Conservation (phyloP, 495 filamentous ascomycete species). For the Aspergillus coremiiformis region DNA sequence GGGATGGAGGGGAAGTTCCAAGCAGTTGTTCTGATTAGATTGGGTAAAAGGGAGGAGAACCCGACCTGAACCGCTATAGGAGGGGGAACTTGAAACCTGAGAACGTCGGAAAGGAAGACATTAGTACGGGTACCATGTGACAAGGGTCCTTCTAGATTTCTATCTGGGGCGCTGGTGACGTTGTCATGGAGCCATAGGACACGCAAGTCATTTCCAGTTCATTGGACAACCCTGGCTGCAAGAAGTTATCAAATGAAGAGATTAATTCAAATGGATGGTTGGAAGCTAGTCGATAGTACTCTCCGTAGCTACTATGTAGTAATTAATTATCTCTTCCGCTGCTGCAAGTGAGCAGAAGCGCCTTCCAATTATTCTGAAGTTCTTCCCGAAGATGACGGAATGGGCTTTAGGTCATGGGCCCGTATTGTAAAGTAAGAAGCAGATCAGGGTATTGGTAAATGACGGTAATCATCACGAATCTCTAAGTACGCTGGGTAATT, state of each 20-base stretch:
- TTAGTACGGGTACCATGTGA: background rate
- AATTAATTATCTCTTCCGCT: background rate
- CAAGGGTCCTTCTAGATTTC: background rate
- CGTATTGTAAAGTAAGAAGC: background rate
- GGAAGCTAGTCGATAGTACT: too few species aligned
- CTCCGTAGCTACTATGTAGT: too few species aligned
- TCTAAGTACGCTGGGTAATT: background rate
- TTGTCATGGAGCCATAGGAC: background rate
- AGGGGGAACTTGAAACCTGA: background rate
- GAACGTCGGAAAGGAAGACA: background rate
- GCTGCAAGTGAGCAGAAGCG: too few species aligned
- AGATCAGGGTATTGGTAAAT: background rate
- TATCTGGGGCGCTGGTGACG: background rate
- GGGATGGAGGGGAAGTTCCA: slow-evolving; percentile 4
- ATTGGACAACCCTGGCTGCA: background rate
- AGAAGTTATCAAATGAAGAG: background rate
- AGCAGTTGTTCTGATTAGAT: background rate
- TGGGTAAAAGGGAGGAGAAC: background rate
- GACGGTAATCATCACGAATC: background rate
- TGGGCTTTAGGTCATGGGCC: background rate
- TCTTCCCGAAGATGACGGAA: background rate
- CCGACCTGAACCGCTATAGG: background rate
- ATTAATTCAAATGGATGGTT: background rate
- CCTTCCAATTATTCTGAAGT: too few species aligned
- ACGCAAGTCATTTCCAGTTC: background rate